Conservation (phyloP, 2,329 filamentous ascomycete genomes). For the Microcyclospora tardicrescens region DNA sequence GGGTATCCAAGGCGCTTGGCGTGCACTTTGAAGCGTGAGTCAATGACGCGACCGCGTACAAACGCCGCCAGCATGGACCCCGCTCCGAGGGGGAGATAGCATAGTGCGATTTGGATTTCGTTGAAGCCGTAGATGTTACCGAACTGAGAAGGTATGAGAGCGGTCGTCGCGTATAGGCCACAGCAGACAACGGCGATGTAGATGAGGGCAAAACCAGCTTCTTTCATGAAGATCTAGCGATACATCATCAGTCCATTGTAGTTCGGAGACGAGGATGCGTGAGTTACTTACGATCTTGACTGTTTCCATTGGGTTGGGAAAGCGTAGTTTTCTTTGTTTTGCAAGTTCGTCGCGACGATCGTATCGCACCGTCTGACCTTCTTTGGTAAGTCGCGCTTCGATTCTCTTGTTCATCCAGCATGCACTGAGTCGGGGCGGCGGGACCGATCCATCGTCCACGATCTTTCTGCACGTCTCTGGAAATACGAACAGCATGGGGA, state of each 20-base stretch:
- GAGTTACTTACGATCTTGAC: too few relatives aligned
- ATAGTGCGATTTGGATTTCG: constrained; percentile 29
- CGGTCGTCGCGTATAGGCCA: too few relatives aligned
- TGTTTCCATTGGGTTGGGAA: constrained; percentile 19
- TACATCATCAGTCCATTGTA: constrained; percentile 26
- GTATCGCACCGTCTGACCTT: constrained; percentile 12
- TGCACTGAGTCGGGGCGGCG: constrained; percentile 44
- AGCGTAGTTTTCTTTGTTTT: constrained; percentile 4
- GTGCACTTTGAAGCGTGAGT: constrained; percentile 31
- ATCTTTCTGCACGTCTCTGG: constrained; percentile 40
- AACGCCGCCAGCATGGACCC: constrained; percentile 29
- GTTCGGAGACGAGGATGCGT: constrained; percentile 15
- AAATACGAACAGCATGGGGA: constrained; percentile 43
- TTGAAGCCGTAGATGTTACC: constrained; percentile 26
- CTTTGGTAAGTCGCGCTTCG: constrained; percentile 6
- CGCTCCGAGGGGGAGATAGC: constrained; percentile 30
- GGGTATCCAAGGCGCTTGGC: constrained; percentile 22
- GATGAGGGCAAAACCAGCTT: constrained; percentile 32
- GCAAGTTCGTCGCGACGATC: constrained; percentile 12
- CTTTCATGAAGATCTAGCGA: constrained; percentile 25
- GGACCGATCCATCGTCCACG: constrained; percentile 49
- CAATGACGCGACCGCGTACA: constrained; percentile 28
- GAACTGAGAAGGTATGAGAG: constrained; percentile 9
- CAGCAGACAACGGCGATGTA: constrained; percentile 25
- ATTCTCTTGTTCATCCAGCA: constrained; percentile 10